Conservation (phyloP, 2,329 filamentous ascomycete species). For the Simplicillium sp. region DNA sequence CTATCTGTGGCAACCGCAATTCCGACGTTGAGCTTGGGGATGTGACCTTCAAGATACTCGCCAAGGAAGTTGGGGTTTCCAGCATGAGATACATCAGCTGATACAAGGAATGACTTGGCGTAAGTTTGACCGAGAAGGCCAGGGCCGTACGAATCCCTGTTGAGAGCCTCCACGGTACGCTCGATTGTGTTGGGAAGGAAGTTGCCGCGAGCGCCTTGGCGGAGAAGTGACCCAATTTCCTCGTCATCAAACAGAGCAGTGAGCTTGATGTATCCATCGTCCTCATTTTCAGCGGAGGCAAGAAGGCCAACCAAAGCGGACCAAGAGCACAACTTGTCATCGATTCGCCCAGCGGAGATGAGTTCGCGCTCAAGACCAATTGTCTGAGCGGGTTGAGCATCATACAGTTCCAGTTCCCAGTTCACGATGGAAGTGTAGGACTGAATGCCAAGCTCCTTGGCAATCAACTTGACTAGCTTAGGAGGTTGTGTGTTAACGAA, state of each 20-base stretch:
- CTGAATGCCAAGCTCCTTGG: conserved; percentile 61
- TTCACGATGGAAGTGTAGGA: conserved; percentile 72
- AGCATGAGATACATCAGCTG: conserved; percentile 87
- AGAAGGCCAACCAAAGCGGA: conserved; percentile 78
- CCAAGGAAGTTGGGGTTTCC: conserved; percentile 88
- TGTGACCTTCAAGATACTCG: conserved; percentile 76
- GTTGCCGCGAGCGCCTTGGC: conserved; percentile 84
- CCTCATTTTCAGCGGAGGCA: conserved; percentile 46
- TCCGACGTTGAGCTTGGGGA: conserved; percentile 81
- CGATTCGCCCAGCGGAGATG: conserved; percentile 89
- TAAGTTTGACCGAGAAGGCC: conserved; percentile 71
- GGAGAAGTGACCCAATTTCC: conserved; percentile 84
- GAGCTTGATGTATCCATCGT: conserved; percentile 69
- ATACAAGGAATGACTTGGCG: conserved; percentile 85
- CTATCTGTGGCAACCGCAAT: conserved; percentile 71
- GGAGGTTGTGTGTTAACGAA: conserved; percentile 81
- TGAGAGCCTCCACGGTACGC: conserved; percentile 64
- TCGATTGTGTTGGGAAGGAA: conserved; percentile 76
- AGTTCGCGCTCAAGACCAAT: conserved; percentile 85
- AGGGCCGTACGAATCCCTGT: conserved; percentile 43
- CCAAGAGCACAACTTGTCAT: conserved; percentile 97
- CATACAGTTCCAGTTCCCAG: conserved; percentile 96
- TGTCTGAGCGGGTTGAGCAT: conserved; percentile 74
- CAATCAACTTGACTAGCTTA: conserved; percentile 74
- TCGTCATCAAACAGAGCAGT: conserved; percentile 96